These are phyloP conservation scores for Dendryphion nanum DNA, from an alignment of 2,329 filamentous ascomycete genomes.

Conservation along the genomic window DNA sequence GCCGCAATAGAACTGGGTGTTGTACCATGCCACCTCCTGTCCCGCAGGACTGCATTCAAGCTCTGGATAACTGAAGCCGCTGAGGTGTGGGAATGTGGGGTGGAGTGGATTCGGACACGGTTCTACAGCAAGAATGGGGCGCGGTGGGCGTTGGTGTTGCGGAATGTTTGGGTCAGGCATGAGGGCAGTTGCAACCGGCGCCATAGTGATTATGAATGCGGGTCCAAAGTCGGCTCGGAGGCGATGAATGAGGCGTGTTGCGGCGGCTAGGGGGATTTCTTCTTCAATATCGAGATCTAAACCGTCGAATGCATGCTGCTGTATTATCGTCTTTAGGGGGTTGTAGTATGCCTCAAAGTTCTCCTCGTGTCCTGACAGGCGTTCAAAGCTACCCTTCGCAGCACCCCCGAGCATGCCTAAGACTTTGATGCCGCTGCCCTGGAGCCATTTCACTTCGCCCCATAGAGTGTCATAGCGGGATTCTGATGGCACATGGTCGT, in stretches of 20 bases:
- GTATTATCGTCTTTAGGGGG: conserved; percentile 66
- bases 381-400: conserved; percentile 68
- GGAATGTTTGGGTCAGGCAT: conserved; percentile 45
- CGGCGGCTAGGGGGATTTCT: conserved; percentile 63
- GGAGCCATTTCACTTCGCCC: conserved; percentile 71
- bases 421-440: conserved; percentile 73
- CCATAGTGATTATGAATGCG: conserved; percentile 73
- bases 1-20: conserved; percentile 89
- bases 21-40: conserved; percentile 74
- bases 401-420: conserved; percentile 87
- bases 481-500: conserved; percentile 72
- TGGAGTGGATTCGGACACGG: conserved; percentile 34
- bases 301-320: conserved; percentile 47
- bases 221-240: conserved; percentile 63
- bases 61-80: conserved; percentile 76
- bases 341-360: conserved; percentile 72
- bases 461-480: conserved; percentile 70
- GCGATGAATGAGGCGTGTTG: conserved; percentile 52
- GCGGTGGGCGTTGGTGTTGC: conserved; percentile 25
- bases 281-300: conserved; percentile 61
- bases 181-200: conserved; percentile 76
- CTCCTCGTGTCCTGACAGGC: conserved; percentile 38
- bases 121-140: conserved; percentile 19
- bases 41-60: conserved; percentile 56
- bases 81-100: conserved; percentile 58